These are phyloP conservation scores for Aleurites moluccanus DNA, from an alignment of 441 rosid genomes.

Conservation along the genomic window DNA sequence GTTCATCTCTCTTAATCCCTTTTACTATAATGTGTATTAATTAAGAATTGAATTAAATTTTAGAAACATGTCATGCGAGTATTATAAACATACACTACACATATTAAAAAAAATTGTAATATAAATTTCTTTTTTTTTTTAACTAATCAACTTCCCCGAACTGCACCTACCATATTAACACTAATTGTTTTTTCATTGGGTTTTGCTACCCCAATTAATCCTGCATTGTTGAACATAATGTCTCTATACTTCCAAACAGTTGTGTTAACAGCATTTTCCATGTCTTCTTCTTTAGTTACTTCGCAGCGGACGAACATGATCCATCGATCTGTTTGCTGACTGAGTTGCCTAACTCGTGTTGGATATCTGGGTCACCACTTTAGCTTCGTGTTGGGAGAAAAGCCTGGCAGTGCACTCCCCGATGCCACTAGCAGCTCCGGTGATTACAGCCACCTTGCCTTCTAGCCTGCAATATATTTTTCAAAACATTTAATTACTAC, in stretches of 20 bases:
- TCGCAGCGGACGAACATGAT: slow-evolving; percentile 12
- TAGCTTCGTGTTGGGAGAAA: slow-evolving; percentile 17
- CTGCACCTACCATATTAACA: slow-evolving; percentile 17
- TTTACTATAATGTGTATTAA: no score
- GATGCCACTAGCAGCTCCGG: slow-evolving; percentile 24
- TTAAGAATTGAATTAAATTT: no score
- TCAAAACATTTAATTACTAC: no score
- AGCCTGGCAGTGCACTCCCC: slow-evolving; percentile 18
- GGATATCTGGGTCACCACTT: slow-evolving; percentile 15
- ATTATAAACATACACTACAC: no score
- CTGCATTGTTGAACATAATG: slow-evolving; percentile 26
- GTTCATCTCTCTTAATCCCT: no score
- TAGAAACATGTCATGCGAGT: no score
- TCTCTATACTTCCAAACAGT: slow-evolving; percentile 17
- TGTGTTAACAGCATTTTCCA: slow-evolving; percentile 14
- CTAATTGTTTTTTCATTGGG: slow-evolving; percentile 4
- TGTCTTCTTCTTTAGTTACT: slow-evolving; percentile 13
- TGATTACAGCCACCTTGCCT: slow-evolving; percentile 22
- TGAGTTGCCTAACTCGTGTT: slow-evolving; percentile 13
- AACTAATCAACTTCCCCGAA: no score
- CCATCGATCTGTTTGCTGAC: not conserved
- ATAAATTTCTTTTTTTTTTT: no score
- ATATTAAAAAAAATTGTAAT: no score
- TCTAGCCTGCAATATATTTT: slow-evolving; percentile 14
- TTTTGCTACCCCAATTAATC: not conserved